A percentile compares a stretch with the other conserved stretches of the same genome.
These are phyloP conservation scores for Lichtheimia ramosa DNA, from an alignment of 371 early-diverging fungal genomes.

Conservation along the genomic window DNA sequence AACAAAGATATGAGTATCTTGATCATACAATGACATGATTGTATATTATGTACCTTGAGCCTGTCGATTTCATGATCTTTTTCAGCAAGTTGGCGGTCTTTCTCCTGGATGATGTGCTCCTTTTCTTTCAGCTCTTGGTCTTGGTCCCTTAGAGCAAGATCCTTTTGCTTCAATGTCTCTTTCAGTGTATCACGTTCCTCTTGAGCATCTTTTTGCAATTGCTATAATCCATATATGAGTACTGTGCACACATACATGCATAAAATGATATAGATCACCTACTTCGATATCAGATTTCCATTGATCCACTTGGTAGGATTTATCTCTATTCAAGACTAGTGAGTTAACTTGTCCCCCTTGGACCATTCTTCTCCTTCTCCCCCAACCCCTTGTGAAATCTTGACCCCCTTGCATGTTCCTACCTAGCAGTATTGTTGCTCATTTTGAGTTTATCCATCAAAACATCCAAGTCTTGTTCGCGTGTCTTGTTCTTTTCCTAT, in stretches of 20 bases:
- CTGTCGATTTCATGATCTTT: background rate
- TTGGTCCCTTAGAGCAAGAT: background rate
- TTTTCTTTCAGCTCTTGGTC: too few relatives aligned
- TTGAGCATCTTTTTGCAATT: background rate
- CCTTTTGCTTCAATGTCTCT: background rate
- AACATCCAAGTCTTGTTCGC: slow-evolving; percentile 29
- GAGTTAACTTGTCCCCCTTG: background rate
- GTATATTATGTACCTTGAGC: background rate
- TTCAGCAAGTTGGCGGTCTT: slow-evolving; percentile 5
- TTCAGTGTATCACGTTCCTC: slow-evolving; percentile 1
- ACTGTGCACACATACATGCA: background rate
- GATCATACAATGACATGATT: background rate
- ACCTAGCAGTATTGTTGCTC: slow-evolving; percentile 26
- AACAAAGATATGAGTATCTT: background rate
- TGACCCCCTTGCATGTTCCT: background rate
- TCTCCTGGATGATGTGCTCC: slow-evolving; percentile 1
- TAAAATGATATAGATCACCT: background rate
- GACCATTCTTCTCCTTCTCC: too few relatives aligned
- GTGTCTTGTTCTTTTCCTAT: slow-evolving; percentile 15
- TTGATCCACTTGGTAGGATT: slow-evolving; percentile 16
- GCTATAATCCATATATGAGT: background rate
- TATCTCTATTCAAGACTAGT: slow-evolving; percentile 13
- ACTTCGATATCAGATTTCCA: slow-evolving; percentile 16
- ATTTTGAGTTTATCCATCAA: slow-evolving; percentile 27
- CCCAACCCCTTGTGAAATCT: too few relatives aligned